Conservation (phyloP, 345 rosid genomes). For the Aquilaria sinensis region DNA sequence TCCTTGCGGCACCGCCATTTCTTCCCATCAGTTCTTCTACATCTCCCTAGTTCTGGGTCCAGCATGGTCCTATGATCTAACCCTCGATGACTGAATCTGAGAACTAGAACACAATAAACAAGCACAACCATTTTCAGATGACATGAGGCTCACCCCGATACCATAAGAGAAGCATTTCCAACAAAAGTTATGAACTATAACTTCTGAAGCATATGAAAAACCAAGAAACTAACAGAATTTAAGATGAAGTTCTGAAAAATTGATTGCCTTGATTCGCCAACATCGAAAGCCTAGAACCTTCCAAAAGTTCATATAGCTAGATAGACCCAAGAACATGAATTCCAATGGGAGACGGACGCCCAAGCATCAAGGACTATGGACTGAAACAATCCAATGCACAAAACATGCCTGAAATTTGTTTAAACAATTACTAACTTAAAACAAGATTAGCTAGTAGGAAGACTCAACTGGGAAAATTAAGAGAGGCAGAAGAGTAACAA, state of each 20-base stretch:
- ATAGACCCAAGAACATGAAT: too few species aligned
- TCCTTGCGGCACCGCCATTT: constrained; percentile 63
- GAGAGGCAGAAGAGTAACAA: constrained; percentile 15
- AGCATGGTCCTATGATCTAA: constrained; percentile 21
- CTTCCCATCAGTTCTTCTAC: constrained; percentile 82
- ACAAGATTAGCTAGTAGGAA: not conserved
- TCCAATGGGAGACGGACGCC: too few species aligned
- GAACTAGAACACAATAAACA: constrained; percentile 23
- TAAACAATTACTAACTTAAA: not conserved
- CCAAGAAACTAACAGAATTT: not conserved
- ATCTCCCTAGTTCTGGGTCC: constrained; percentile 57
- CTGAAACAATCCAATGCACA: not conserved
- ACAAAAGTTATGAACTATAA: too few species aligned
- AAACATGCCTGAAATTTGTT: not conserved
- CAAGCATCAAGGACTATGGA: too few species aligned
- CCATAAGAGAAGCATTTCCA: too few species aligned
- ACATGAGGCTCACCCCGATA: too few species aligned
- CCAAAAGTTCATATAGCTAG: too few species aligned
- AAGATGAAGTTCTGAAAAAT: constrained; percentile 1
- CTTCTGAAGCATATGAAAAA: too few species aligned
- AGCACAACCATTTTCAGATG: not conserved
- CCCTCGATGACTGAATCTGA: constrained; percentile 24
- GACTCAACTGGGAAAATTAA: constrained; percentile 18
- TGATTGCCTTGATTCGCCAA: too few species aligned
- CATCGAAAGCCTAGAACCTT: too few species aligned